Base-by-base conservation (phyloP, 202 grass and related monocot species). In the Eragrostis tef region DNA sequence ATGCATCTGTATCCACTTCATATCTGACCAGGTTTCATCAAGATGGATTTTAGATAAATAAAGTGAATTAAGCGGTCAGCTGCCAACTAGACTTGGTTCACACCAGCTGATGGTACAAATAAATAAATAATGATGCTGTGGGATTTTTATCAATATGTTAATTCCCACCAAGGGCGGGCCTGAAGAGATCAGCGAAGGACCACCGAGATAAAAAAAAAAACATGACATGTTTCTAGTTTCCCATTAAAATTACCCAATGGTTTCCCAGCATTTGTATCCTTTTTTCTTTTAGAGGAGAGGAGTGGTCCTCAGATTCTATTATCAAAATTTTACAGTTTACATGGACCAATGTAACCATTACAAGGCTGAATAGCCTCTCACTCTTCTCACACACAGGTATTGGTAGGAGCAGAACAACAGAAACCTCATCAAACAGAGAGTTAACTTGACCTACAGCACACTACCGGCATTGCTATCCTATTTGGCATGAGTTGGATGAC, bases 1-100 rank as follows among this genome's bases (percentile, higher is more conserved):
- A 98, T 86, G 92, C 95, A 88, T 94, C 95, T 68, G 95, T 94
- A 83, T 98, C 92, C 60, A 98, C 95, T 94, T 94, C 92, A 72
- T 94, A 94, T 84, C 95, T 98, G 88, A 74, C 72, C 81, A 93
- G 60, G 71, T 89, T 64, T 92, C 69, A 86, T 73, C 19, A 90
- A 77, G 57, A 81, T 46, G 63, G 61, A 25, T 59, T 75, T 68
- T 11, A 76, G 60, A 51, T 65, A 53, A 79, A 71, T 49, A 81
- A 93, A 47, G 25, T 36, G 67, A 64, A 72, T 51, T 34, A 80
- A 65, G 57, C 29, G 49, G 26, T 34, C 48, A 69, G 31, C 42
- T 11, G 54, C 29, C 36, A 76, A 8, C 17, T 52, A 0, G 14
- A 73, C 6, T 21, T 65, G 27, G 7, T 77, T 73, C 58, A 17